Evolutionary conservation across 2,329 filamentous ascomycete species (phyloP).

Genomic region (Penicillium sp.): DNA sequence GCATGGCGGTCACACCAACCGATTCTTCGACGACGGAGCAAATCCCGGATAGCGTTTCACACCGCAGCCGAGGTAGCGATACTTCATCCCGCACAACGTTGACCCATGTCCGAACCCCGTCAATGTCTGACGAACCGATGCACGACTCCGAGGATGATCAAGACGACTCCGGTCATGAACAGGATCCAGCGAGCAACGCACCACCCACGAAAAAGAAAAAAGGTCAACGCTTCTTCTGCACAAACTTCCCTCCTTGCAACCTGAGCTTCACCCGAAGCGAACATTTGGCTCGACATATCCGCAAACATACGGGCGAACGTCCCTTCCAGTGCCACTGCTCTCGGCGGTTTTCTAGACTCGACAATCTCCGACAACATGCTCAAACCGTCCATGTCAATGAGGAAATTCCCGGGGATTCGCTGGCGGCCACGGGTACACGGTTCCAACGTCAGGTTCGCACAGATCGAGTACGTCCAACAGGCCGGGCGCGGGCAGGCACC

Average conservation of each 20-base stretch:
- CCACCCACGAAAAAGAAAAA: slow-evolving; percentile 91
- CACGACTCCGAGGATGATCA: slow-evolving; percentile 72
- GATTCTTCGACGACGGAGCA: slow-evolving; percentile 15
- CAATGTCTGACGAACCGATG: slow-evolving; percentile 60
- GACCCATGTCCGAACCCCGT: slow-evolving; percentile 39
- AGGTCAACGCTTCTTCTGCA: slow-evolving; percentile 93
- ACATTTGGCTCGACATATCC: slow-evolving; percentile 89
- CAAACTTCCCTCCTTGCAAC: slow-evolving; percentile 87
- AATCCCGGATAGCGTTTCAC: slow-evolving; percentile 17
- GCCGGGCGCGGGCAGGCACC: slow-evolving; percentile 72
- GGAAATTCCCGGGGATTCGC: slow-evolving; percentile 88
- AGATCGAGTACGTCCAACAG: slow-evolving; percentile 72
- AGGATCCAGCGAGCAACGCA: slow-evolving; percentile 58
- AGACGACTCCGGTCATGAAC: slow-evolving; percentile 61
- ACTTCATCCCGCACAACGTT: slow-evolving; percentile 13
- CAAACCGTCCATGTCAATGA: slow-evolving; percentile 98
- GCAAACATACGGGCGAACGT: slow-evolving; percentile 96
- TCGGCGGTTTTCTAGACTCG: slow-evolving; percentile 84
- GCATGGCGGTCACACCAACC: slow-evolving; percentile 38
- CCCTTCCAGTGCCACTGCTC: slow-evolving; percentile 96
- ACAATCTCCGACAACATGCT: slow-evolving; percentile 94
- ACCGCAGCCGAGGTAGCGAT: slow-evolving; percentile 37
- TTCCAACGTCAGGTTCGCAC: slow-evolving; percentile 91
- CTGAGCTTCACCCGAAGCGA: slow-evolving; percentile 95
- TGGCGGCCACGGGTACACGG: slow-evolving; percentile 85